phyloP scores from a whole-genome alignment of 2,329 filamentous ascomycete species.

The Aspergillus ustus region DNA sequence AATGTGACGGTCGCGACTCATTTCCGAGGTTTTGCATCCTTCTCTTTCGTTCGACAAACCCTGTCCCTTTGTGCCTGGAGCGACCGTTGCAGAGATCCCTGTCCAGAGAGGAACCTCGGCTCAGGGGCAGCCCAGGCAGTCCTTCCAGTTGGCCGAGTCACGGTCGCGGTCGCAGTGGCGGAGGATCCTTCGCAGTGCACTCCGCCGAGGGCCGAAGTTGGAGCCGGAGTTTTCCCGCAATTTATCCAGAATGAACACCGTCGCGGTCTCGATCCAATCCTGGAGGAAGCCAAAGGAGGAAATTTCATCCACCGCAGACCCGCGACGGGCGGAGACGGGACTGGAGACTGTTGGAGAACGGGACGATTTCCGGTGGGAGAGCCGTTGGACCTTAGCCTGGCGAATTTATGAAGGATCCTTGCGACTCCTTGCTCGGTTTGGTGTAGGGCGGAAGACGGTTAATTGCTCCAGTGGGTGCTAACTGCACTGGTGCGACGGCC shows the following conservation, averaged over 20 bases:
- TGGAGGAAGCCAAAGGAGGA: not conserved
- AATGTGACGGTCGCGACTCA: not conserved
- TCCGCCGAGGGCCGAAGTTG: constrained; percentile 1
- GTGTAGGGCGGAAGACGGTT: not conserved
- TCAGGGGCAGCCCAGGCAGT: not conserved
- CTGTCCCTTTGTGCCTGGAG: not conserved
- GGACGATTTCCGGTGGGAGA: not conserved
- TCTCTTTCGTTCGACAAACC: not conserved
- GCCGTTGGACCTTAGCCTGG: not conserved
- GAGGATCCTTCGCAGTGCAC: not conserved
- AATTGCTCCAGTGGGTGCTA: not conserved
- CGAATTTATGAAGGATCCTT: constrained; percentile 5
- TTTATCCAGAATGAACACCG: not conserved
- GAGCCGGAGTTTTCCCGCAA: constrained; percentile 1
- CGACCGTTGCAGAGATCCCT: not conserved
- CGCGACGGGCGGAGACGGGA: not conserved
- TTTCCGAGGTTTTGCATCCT: not conserved
- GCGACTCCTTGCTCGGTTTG: not conserved
- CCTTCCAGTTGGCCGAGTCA: not conserved
- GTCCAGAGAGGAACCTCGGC: not conserved
- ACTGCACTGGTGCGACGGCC: constrained; percentile 1
- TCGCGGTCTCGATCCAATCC: not conserved
- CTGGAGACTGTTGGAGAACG: not conserved
- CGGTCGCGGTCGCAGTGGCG: too few relatives aligned
- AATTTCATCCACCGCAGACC: not conserved